Base-by-base conservation (phyloP, 2,329 filamentous ascomycete species). In the Neurospora crassa region DNA sequence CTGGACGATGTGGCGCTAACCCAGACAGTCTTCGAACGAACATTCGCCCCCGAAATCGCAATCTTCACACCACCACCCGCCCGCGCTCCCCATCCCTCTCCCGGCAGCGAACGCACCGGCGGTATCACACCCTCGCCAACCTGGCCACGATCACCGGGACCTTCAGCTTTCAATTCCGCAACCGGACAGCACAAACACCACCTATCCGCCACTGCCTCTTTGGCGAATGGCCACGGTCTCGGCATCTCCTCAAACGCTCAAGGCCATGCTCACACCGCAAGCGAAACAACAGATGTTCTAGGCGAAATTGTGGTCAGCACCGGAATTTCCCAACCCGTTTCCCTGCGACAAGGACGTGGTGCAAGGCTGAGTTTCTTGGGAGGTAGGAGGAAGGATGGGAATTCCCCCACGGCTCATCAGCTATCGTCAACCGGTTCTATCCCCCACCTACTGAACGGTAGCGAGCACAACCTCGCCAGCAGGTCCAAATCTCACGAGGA, bases 1-100 rank as follows among this genome's bases (percentile, higher is more conserved):
- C 2, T 45, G 5, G n/a, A 43, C 16, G 16, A 67, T 59, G 12
- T 69, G 24, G 29, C 11, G 3, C 70, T 76, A 69, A 76, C 73
- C n/a, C 69, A 75, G 72, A 73, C 71, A 90, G 89, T 85, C 77
- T 91, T 90, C 73, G 85, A 90, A 77, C 80, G 78, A 18, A 89
- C 86, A 0, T 91, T 91, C 77, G 88, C 88, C 0, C 85, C 88
- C 0, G 91, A 93, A 78, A 87, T 92, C 43, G 84, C 86, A 16
- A 83, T 89, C 43, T 88, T 92, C 75, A 84, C 86, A 2, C 87
- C 87, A 12, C 84, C 83, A 68, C 80, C 81, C 4, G 76, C 78
- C 7, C 81, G 82, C 18, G 83, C 84, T 20, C 79, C 78, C 4
- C 78, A 80, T n/a, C 53, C 29, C 34, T 18, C 53, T 34, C 24